A percentile compares a stretch with the other conserved stretches of the same genome.
Evolutionary conservation across 106 monocot species (phyloP).

Genomic region (Dactylorhiza incarnata): DNA sequence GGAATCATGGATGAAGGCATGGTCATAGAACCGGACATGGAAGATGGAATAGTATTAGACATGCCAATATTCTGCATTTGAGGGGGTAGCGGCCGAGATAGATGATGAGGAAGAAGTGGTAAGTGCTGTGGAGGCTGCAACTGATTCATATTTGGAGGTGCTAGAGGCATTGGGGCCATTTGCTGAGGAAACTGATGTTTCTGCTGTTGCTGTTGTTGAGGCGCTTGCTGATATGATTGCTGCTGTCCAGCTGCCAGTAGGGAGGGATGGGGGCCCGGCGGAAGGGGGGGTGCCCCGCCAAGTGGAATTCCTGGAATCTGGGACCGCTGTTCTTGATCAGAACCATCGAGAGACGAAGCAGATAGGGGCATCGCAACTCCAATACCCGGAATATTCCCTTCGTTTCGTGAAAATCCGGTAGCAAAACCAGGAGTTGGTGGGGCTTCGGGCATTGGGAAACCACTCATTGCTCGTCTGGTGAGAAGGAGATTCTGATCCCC

Average conservation of each 20-base stretch:
- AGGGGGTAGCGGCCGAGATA: constrained; percentile 40
- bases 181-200: constrained; percentile 49
- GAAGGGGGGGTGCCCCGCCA: constrained; percentile 76
- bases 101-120: constrained; percentile 42
- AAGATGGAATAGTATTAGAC: constrained; percentile 18
- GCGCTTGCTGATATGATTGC: constrained; percentile 56
- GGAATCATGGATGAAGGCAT: constrained; percentile 41
- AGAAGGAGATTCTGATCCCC: constrained; percentile 46
- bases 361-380: constrained; percentile 79
- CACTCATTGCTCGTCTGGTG: constrained; percentile 37
- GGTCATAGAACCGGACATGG: constrained; percentile 33
- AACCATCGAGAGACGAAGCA: constrained; percentile 42
- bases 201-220: constrained; percentile 45
- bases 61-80: constrained; percentile 35
- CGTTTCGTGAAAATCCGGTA: constrained; percentile 57
- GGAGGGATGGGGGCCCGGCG: constrained; percentile 94
- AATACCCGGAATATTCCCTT: constrained; percentile 88
- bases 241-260: constrained; percentile 66
- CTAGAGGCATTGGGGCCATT: constrained; percentile 37
- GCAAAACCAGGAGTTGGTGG: constrained; percentile 78
- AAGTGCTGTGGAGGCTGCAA: constrained; percentile 64
- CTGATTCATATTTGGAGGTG: constrained; percentile 56
- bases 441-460: constrained; percentile 47
- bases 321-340: constrained; percentile 68
- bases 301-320: constrained; percentile 46